These are phyloP conservation scores for Termitomyces sp. DNA, from an alignment of 768 basidiomycete genomes.

Conservation along the genomic window DNA sequence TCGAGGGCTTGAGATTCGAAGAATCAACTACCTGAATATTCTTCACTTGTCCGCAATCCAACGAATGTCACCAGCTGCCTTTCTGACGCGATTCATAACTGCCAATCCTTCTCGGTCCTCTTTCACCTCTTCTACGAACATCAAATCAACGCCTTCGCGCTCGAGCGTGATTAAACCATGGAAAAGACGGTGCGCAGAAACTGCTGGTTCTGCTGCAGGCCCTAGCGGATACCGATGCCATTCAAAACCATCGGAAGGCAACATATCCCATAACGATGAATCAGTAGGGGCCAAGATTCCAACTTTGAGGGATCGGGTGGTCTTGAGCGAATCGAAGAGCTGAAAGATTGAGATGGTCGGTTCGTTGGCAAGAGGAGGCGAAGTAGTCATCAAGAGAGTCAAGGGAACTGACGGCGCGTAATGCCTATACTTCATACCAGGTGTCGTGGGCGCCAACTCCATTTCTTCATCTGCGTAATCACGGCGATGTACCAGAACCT, in stretches of 20 bases:
- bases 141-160: conserved; percentile 65
- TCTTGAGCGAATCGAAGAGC: conserved; percentile 39
- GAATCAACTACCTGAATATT: neutral
- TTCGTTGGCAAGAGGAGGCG: conserved; percentile 32
- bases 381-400: conserved; percentile 54
- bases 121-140: conserved; percentile 78
- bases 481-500: conserved; percentile 71
- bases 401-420: conserved; percentile 92
- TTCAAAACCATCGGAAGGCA: conserved; percentile 31
- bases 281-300: conserved; percentile 68
- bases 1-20: neutral
- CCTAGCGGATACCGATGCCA: conserved; percentile 56
- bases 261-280: conserved; percentile 35
- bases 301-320: conserved; percentile 36
- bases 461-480: conserved; percentile 69
- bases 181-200: conserved; percentile 79
- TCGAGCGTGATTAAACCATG: conserved; percentile 85
- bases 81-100: conserved; percentile 89
- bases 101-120: conserved; percentile 85
- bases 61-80: conserved; percentile 68
- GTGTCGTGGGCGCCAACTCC: conserved; percentile 84
- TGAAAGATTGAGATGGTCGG: conserved; percentile 22
- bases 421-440: conserved; percentile 98
- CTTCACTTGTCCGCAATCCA: conserved; percentile 21
- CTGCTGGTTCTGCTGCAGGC: conserved; percentile 47